Evolutionary conservation across 495 filamentous ascomycete species (phyloP), one percentile per base, ranked within the genome.

Genomic region (Penicillium ucsense): DNA sequence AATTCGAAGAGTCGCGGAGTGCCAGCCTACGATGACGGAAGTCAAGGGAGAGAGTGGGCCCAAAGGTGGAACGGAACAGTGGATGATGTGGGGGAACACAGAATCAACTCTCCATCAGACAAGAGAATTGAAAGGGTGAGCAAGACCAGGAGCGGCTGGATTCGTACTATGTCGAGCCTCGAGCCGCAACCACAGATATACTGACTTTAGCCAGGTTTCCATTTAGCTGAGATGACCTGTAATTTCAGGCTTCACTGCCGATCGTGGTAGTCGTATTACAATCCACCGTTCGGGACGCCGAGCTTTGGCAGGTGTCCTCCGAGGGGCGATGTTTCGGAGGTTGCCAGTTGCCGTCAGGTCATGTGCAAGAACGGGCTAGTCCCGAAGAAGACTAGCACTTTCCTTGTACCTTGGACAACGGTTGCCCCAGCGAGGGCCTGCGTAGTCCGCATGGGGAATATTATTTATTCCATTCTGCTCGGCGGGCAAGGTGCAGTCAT

Each of bases 391-490:
- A 11, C 43, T 64, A 61, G 65, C 31, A 53, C 51, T 47, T 38
- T 43, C 59, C 20, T 20, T 20, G 67, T 68, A 64, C 60, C 62
- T 65, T 53, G 53, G 61, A 63, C 64, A 67, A 71, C 66, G 47
- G 67, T 71, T 71, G 67, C 66, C 66, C 57, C 55, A 57, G 60
- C 38, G 54, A 57, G 47, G 31, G 54, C 51, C 54, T 57, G 51
- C 49, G 59, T 54, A 56, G 53, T 56, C 59, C 61, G 59, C 43
- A 45, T 50, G 41, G 41, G 46, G 62, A 50, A 41, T 55, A 60
- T 50, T 72, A 72, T 72, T 70, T 72, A 72, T 67, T 66, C 38
- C 38, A 41, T 41, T 48, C 38, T 41, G n/a, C 46, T 35, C 8
- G 7, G 20, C 20, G 20, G 2, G 20, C 20, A 20, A 20, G 1